A percentile compares a stretch with the other conserved stretches of the same genome.
Conservation (phyloP, 1,139 yeast species). For the Geotrichum reessii region DNA sequence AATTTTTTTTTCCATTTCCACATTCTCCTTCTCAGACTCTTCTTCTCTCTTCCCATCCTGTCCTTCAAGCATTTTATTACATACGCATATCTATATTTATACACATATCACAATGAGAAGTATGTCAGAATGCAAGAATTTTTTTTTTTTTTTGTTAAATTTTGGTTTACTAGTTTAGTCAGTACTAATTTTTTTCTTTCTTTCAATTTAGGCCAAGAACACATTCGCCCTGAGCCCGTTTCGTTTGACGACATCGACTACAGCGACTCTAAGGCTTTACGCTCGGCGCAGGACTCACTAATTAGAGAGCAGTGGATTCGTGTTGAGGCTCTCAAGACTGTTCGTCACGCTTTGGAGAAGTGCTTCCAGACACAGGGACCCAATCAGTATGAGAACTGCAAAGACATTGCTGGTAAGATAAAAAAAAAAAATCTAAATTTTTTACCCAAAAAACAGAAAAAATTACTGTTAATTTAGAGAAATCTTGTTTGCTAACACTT, state of each 20-base stretch:
- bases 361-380: constrained; percentile 59
- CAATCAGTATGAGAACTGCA: constrained; percentile 73
- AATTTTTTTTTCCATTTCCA: background rate
- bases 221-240: constrained; percentile 65
- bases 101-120: constrained; percentile 9
- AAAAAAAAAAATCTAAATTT: too few species aligned
- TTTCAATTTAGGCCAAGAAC: constrained; percentile 33
- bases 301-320: constrained; percentile 78
- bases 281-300: constrained; percentile 70
- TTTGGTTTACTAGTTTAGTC: background rate
- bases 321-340: constrained; percentile 58
- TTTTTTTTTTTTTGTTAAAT: background rate
- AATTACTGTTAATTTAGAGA: background rate
- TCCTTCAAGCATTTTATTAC: background rate
- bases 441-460: too few species aligned
- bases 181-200: background rate
- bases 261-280: constrained; percentile 56
- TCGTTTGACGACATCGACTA: constrained; percentile 83
- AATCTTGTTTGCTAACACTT: background rate
- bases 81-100: background rate
- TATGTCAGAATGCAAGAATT: background rate
- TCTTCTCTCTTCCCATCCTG: background rate
- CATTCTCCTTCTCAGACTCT: background rate
- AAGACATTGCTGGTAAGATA: constrained; percentile 53
- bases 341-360: constrained; percentile 69